A percentile compares a stretch with the other conserved stretches of the same genome.
These are phyloP conservation scores for Hordeum pubiflorum DNA, from an alignment of 202 grass and related monocot species.

Conservation along the genomic window DNA sequence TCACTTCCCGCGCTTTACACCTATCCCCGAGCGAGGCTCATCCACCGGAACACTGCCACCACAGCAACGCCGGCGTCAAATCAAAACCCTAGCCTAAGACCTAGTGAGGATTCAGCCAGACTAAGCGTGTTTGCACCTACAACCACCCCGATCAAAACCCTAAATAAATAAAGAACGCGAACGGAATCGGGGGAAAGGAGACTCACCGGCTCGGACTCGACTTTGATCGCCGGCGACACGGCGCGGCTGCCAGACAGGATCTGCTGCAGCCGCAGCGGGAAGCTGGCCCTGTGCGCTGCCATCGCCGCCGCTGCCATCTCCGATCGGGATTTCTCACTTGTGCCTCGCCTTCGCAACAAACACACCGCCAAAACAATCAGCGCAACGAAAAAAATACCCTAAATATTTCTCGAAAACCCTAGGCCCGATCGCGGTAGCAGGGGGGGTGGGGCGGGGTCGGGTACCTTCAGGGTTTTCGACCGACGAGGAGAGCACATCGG, in stretches of 20 bases:
- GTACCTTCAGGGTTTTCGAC: constrained; percentile 34
- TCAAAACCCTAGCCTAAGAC: constrained; percentile 35
- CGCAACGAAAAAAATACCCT: neutral
- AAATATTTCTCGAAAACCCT: constrained; percentile 32
- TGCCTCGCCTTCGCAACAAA: constrained; percentile 27
- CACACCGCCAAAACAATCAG: neutral
- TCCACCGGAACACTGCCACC: neutral
- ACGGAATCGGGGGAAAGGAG: neutral
- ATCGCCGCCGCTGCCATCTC: constrained; percentile 55
- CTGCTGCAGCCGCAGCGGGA: constrained; percentile 94
- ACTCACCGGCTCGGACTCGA: constrained; percentile 86
- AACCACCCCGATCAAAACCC: constrained; percentile 31
- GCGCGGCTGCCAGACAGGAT: constrained; percentile 71
- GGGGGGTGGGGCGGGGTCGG: neutral
- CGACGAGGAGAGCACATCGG: constrained; percentile 37
- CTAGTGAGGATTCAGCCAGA: neutral
- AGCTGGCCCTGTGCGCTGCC: constrained; percentile 75
- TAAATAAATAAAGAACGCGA: neutral
- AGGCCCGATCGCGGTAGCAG: constrained; percentile 28
- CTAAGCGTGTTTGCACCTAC: neutral
- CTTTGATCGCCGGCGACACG: constrained; percentile 66
- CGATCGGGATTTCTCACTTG: constrained; percentile 34
- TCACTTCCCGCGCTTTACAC: neutral
- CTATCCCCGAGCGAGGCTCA: constrained; percentile 1
- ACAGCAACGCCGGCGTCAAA: neutral